Conservation (phyloP, 805 yeast genomes). For the Peterozyma xylosa region DNA sequence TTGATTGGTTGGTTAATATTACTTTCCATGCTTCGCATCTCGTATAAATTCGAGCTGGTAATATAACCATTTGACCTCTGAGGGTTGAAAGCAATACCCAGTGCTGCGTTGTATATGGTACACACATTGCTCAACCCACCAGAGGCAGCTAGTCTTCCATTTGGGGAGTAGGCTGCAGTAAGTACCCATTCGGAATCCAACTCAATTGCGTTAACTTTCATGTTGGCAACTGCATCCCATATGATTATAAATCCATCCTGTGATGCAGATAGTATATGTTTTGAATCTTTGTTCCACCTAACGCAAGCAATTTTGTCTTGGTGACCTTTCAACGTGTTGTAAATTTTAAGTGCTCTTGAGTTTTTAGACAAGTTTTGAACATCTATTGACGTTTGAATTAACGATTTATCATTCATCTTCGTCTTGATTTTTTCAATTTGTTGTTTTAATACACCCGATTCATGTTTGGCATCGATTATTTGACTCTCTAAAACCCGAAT, state of each 20-base stretch:
- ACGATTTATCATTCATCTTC: conserved; percentile 4
- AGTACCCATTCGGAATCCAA: conserved; percentile 76
- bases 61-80: conserved; percentile 3
- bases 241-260: conserved; percentile 82
- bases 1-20: neutral
- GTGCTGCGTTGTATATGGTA: conserved; percentile 48
- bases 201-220: conserved; percentile 62
- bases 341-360: conserved; percentile 10
- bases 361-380: neutral
- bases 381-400: neutral
- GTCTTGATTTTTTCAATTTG: conserved; percentile 3
- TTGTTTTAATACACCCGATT: neutral
- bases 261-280: conserved; percentile 58
- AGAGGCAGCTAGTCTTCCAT: conserved; percentile 59
- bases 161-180: conserved; percentile 65
- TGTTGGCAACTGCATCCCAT: conserved; percentile 75
- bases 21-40: neutral
- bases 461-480: neutral
- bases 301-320: conserved; percentile 64
- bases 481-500: neutral
- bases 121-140: conserved; percentile 82
- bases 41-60: neutral
- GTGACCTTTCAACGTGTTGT: conserved; percentile 50
- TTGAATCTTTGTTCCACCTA: conserved; percentile 62
- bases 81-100: neutral